Conservation (phyloP, 2,329 filamentous ascomycete genomes). For the Pseudogymnoascus sp. region DNA sequence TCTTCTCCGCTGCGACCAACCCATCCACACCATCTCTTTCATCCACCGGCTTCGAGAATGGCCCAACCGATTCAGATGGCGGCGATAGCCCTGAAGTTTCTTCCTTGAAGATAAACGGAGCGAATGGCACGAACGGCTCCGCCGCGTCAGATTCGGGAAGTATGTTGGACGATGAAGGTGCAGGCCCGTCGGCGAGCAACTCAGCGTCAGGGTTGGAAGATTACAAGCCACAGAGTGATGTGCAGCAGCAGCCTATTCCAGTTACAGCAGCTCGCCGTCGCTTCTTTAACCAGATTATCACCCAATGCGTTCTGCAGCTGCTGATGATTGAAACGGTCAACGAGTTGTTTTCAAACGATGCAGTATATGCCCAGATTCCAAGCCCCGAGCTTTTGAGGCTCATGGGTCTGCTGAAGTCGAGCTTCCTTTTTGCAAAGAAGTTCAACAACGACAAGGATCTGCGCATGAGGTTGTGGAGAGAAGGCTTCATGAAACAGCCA, state of each 20-base stretch:
- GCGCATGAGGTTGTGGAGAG: constrained; percentile 86
- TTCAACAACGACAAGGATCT: constrained; percentile 98
- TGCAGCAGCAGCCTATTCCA: constrained; percentile 82
- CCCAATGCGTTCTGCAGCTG: constrained; percentile 91
- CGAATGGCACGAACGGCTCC: constrained; percentile 35
- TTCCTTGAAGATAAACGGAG: constrained; percentile 53
- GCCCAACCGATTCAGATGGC: constrained; percentile 23
- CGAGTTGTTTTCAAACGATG: constrained; percentile 95
- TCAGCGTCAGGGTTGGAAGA: constrained; percentile 51
- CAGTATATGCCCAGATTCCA: constrained; percentile 88
- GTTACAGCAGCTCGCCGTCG: constrained; percentile 87
- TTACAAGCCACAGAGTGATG: constrained; percentile 66
- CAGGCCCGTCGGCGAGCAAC: constrained; percentile 20
- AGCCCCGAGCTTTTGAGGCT: constrained; percentile 80
- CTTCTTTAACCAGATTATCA: constrained; percentile 99
- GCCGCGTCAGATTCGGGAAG: constrained; percentile 25
- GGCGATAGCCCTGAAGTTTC: constrained; percentile 27
- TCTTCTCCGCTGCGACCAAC: constrained; percentile 74
- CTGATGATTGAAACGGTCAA: constrained; percentile 99
- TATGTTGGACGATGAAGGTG: constrained; percentile 25
- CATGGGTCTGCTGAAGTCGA: constrained; percentile 92
- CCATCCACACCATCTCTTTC: constrained; percentile 41
- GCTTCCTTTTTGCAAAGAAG: constrained; percentile 89
- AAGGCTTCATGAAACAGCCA: constrained; percentile 99
- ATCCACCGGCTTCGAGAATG: constrained; percentile 45